These are phyloP conservation scores for Balakata baccata DNA, from an alignment of 345 rosid species.

Conservation along the genomic window DNA sequence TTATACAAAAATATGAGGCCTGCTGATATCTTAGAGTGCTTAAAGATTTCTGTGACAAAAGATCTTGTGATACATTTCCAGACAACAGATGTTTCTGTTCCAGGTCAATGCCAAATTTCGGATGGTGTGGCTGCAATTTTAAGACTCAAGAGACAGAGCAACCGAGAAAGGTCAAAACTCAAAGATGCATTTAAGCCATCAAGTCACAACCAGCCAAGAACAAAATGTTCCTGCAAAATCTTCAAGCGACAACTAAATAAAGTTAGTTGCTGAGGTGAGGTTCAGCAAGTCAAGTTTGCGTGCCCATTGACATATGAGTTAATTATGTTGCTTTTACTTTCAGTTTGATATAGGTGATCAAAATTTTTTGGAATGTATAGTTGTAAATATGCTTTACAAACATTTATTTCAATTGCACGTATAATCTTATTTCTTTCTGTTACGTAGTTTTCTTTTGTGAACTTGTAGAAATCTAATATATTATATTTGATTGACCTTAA, in stretches of 20 bases:
- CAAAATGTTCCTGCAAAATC: conserved; percentile 3
- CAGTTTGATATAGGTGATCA: background rate
- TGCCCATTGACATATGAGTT: conserved; percentile 1
- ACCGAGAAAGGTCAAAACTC: background rate
- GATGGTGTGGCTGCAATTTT: background rate
- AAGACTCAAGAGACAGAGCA: background rate
- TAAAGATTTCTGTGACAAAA: conserved; percentile 1
- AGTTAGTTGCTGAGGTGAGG: conserved; percentile 13
- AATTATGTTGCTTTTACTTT: background rate
- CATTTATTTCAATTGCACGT: conserved; percentile 6
- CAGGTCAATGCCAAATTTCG: conserved; percentile 1
- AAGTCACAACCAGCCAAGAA: background rate
- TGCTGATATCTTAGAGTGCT: conserved; percentile 1
- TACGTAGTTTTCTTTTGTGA: background rate
- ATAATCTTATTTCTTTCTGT: conserved; percentile 4
- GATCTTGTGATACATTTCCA: background rate
- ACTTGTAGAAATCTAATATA: background rate
- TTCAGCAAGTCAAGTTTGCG: background rate
- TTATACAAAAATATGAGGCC: background rate
- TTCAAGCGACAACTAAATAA: background rate
- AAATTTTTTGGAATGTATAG: conserved; percentile 25
- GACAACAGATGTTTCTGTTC: background rate
- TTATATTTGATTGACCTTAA: background rate
- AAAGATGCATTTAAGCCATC: background rate
- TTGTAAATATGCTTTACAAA: conserved; percentile 33